A percentile compares a stretch with the other conserved stretches of the same genome.
phyloP scores from a whole-genome alignment of 768 basidiomycete species.

The Lactifluus volemus region DNA sequence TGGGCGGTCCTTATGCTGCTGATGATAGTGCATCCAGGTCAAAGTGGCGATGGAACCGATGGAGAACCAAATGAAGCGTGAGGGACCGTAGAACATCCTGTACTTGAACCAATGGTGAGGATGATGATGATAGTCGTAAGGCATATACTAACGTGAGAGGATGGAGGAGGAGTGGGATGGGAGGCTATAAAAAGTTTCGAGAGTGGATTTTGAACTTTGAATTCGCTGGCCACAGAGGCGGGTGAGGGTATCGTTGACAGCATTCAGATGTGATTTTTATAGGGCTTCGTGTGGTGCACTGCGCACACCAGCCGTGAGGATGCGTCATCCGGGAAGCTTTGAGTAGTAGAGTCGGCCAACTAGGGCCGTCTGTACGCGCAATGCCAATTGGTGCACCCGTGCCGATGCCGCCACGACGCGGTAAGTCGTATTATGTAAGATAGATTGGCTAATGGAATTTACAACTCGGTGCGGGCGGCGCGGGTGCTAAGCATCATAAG shows the following conservation, averaged over 20 bases:
- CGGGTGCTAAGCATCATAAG: conserved; percentile 14
- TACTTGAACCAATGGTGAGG: background rate
- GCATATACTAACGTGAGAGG: background rate
- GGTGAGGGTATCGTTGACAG: too few species aligned
- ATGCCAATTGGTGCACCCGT: background rate
- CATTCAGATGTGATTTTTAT: background rate
- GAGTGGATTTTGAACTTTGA: too few species aligned
- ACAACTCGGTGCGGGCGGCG: too few species aligned
- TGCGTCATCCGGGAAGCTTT: background rate
- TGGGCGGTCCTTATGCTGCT: conserved; percentile 23
- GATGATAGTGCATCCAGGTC: conserved; percentile 31
- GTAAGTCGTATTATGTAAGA: background rate
- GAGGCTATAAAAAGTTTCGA: too few species aligned
- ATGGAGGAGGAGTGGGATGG: too few species aligned
- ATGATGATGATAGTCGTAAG: background rate
- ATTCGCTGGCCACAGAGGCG: too few species aligned
- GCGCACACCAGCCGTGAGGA: background rate
- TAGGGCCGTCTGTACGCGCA: conserved; percentile 2
- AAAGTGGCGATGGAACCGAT: conserved; percentile 42
- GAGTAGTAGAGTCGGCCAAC: background rate
- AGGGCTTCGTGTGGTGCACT: background rate
- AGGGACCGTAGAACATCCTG: conserved; percentile 29
- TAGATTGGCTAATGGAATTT: background rate
- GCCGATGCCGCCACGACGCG: background rate
- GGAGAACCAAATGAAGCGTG: conserved; percentile 61